phyloP scores from a whole-genome alignment of 179 eudicot species.

The Pouteria campechiana region DNA sequence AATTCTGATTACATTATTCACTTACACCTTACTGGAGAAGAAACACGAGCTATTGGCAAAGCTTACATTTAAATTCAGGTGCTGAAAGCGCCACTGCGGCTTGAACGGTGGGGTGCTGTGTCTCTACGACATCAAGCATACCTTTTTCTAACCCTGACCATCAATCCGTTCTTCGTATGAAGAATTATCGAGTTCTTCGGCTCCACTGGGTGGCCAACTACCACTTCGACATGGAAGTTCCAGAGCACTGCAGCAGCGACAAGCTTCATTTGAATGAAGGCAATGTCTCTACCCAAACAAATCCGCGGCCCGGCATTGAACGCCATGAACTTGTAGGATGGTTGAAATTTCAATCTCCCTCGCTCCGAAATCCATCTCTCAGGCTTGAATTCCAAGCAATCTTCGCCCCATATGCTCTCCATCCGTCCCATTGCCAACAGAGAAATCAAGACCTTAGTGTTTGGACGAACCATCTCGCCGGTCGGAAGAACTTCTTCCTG shows the following conservation, averaged over 20 bases:
- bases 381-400: conserved; percentile 19
- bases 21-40: too few relatives aligned
- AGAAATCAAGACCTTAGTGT: conserved; percentile 3
- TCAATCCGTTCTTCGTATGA: conserved; percentile 15
- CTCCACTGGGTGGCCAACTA: conserved; percentile 6
- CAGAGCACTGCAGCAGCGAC: conserved; percentile 7
- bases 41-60: too few relatives aligned
- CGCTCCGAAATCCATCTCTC: conserved; percentile 15
- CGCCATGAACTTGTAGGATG: conserved; percentile 19
- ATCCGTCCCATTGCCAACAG: conserved; percentile 14
- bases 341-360: conserved; percentile 12
- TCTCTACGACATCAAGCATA: too few relatives aligned
- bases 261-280: conserved; percentile 21
- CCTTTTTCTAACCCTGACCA: conserved; percentile 10
- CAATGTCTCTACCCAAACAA: conserved; percentile 17
- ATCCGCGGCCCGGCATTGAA: conserved; percentile 18
- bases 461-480: conserved; percentile 33
- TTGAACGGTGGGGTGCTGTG: too few relatives aligned
- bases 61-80: too few relatives aligned
- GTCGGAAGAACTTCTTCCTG: conserved; percentile 38
- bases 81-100: too few relatives aligned
- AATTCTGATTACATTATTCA: too few relatives aligned
- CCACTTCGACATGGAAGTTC: conserved; percentile 6
- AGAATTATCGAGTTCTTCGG: conserved; percentile 12
- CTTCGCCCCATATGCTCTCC: conserved; percentile 17